Evolutionary conservation across 2,329 filamentous ascomycete species (phyloP).

Genomic region (Microcera coccophila): DNA sequence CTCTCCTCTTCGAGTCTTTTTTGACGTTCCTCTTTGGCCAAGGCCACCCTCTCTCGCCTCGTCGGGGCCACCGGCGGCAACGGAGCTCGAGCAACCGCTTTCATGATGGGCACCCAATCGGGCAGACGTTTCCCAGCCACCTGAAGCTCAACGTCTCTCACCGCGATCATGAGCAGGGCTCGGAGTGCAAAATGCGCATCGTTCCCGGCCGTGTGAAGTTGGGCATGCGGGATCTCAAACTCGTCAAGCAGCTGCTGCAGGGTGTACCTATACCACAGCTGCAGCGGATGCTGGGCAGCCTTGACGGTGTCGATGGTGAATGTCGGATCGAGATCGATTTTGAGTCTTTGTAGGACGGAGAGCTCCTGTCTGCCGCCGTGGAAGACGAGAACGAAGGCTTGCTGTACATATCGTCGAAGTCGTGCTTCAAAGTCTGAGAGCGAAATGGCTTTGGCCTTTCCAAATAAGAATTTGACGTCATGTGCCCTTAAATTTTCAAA

Average conservation of each 20-base stretch:
- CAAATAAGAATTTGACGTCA: constrained; percentile 4
- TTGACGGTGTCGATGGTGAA: constrained; percentile 28
- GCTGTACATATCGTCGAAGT: constrained; percentile 5
- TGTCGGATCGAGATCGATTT: constrained; percentile 2
- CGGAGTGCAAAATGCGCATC: constrained; percentile 32
- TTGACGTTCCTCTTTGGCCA: background rate
- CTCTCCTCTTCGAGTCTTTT: background rate
- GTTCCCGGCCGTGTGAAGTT: constrained; percentile 22
- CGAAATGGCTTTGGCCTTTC: constrained; percentile 6
- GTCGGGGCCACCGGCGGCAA: background rate
- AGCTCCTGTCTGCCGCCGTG: constrained; percentile 12
- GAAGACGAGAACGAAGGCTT: constrained; percentile 13
- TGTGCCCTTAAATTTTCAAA: background rate
- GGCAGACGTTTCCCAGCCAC: background rate
- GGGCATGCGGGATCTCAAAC: constrained; percentile 11
- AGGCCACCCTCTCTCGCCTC: background rate
- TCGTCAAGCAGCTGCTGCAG: constrained; percentile 22
- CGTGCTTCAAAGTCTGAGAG: constrained; percentile 2
- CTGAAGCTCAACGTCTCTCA: background rate
- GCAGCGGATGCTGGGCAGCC: constrained; percentile 22
- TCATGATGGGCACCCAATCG: background rate
- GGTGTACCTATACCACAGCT: constrained; percentile 23
- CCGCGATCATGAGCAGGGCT: constrained; percentile 2
- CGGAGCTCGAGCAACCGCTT: background rate
- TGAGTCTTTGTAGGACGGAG: constrained; percentile 16